Evolutionary conservation across 495 filamentous ascomycete genomes (phyloP).

Genomic region (Eremomyces bilateralis): DNA sequence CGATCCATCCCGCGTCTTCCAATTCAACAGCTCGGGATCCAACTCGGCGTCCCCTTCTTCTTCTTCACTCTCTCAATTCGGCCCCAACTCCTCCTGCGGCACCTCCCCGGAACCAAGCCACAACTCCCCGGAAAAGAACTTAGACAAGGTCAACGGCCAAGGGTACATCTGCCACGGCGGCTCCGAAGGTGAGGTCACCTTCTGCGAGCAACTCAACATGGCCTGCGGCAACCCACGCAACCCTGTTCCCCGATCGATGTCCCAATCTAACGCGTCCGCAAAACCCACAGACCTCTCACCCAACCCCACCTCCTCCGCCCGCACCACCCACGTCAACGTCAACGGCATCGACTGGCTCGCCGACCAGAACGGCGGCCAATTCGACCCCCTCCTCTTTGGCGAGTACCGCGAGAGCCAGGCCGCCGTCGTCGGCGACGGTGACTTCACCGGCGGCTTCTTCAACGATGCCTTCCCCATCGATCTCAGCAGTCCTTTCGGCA

Average conservation of each 20-base stretch:
- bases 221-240: slow-evolving; percentile 51
- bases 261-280: slow-evolving; percentile 15
- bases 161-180: slow-evolving; percentile 19
- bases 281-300: no score
- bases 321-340: slow-evolving; percentile 13
- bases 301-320: slow-evolving; percentile 11
- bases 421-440: slow-evolving; percentile 39
- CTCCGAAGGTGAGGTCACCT: slow-evolving; percentile 34
- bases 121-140: slow-evolving; percentile 31
- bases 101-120: slow-evolving; percentile 50
- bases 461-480: slow-evolving; percentile 73
- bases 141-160: slow-evolving; percentile 36
- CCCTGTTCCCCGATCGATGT: slow-evolving; percentile 31
- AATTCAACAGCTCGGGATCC: slow-evolving; percentile 19
- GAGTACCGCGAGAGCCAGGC: slow-evolving; percentile 86
- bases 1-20: slow-evolving; percentile 14
- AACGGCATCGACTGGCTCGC: slow-evolving; percentile 51
- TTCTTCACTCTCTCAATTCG: slow-evolving; percentile 33
- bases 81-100: slow-evolving; percentile 63
- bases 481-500: slow-evolving; percentile 42
- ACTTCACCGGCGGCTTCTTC: slow-evolving; percentile 52
- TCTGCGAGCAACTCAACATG: slow-evolving; percentile 51
- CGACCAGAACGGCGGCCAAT: slow-evolving; percentile 68
- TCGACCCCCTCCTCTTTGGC: slow-evolving; percentile 79
- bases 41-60: slow-evolving; percentile 33